phyloP scores from a whole-genome alignment of 208 protist species.

The Herpetomonas samuelpessoai region DNA sequence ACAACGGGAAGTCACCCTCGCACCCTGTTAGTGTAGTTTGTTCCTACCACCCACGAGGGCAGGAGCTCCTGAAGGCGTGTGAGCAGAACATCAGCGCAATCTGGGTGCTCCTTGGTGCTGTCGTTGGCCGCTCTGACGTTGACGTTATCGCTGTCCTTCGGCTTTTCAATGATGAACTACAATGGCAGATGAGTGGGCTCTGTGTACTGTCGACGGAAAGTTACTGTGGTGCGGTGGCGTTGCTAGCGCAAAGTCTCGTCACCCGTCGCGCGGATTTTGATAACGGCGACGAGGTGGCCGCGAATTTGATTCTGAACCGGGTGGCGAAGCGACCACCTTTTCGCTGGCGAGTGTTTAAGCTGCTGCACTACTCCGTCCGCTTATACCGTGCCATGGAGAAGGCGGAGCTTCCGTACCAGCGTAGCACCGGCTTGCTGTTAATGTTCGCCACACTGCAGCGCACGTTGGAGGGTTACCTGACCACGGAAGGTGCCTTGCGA shows the following conservation, averaged over 20 bases:
- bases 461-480: slow-evolving; percentile 33
- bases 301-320: slow-evolving; percentile 36
- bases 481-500: slow-evolving; percentile 7
- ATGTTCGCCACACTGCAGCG: slow-evolving; percentile 35
- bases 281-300: slow-evolving; percentile 39
- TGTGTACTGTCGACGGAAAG: slow-evolving; percentile 35
- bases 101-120: slow-evolving; percentile 30
- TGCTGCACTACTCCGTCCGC: slow-evolving; percentile 28
- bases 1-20: not conserved
- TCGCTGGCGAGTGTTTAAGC: slow-evolving; percentile 30
- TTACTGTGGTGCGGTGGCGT: slow-evolving; percentile 42
- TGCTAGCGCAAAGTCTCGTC: slow-evolving; percentile 33
- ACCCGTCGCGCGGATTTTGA: slow-evolving; percentile 42
- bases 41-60: slow-evolving; percentile 22
- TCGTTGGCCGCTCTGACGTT: slow-evolving; percentile 24
- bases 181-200: slow-evolving; percentile 53
- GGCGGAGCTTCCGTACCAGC: not conserved
- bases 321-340: slow-evolving; percentile 50
- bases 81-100: slow-evolving; percentile 27
- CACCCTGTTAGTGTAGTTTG: slow-evolving; percentile 14
- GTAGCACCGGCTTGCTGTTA: slow-evolving; percentile 37
- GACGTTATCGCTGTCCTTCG: slow-evolving; percentile 41
- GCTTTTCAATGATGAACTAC: slow-evolving; percentile 35
- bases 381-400: not conserved
- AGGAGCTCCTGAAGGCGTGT: slow-evolving; percentile 32